These are phyloP conservation scores for Aspergillus diversus DNA, from an alignment of 495 filamentous ascomycete species.

Conservation along the genomic window DNA sequence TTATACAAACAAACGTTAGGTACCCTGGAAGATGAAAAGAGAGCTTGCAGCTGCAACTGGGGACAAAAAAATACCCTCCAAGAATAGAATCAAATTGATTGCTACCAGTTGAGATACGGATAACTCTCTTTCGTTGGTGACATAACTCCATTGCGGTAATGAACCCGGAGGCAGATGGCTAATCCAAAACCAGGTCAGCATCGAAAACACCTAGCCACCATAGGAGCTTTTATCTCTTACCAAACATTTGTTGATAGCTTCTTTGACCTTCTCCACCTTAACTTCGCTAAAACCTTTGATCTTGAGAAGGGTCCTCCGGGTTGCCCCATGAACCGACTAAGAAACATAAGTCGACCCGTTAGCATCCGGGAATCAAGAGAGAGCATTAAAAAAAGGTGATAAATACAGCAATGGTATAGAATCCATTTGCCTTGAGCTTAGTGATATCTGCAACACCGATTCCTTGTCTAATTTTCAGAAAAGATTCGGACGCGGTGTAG, in stretches of 20 bases:
- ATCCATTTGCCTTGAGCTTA: slow-evolving; percentile 72
- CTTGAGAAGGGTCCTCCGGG: slow-evolving; percentile 66
- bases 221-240: slow-evolving; percentile 38
- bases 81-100: slow-evolving; percentile 77
- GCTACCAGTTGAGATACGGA: slow-evolving; percentile 73
- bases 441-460: slow-evolving; percentile 75
- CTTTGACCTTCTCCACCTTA: slow-evolving; percentile 83
- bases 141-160: slow-evolving; percentile 75
- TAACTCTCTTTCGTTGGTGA: slow-evolving; percentile 68
- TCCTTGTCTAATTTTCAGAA: slow-evolving; percentile 41
- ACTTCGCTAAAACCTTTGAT: slow-evolving; percentile 82
- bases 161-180: slow-evolving; percentile 72
- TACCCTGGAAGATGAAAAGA: background rate
- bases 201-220: background rate
- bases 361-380: background rate
- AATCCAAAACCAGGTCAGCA: slow-evolving; percentile 3
- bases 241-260: slow-evolving; percentile 72
- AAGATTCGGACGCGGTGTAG: background rate
- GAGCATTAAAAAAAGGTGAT: background rate
- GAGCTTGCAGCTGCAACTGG: background rate
- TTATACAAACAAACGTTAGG: slow-evolving; percentile 26
- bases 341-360: slow-evolving; percentile 3
- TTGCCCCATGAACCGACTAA: slow-evolving; percentile 68
- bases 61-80: slow-evolving; percentile 56
- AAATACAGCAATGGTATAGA: slow-evolving; percentile 70